Evolutionary conservation across 768 basidiomycete genomes (phyloP).

Genomic region (Mycena filopes): DNA sequence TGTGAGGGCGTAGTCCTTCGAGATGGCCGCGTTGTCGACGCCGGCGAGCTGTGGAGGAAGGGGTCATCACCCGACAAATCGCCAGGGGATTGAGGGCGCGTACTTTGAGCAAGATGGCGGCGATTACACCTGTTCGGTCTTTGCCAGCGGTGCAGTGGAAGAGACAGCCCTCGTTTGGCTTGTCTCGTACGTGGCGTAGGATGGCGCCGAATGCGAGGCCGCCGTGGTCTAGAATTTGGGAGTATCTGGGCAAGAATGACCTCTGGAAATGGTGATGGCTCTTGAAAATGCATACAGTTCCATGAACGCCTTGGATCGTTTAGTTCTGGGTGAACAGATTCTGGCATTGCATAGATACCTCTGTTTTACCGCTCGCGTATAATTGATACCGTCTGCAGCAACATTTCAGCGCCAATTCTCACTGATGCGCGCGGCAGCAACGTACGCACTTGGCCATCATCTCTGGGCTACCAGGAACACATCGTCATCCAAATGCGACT

Average conservation of each 20-base stretch:
- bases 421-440: constrained; percentile 35
- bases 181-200: constrained; percentile 78
- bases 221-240: constrained; percentile 82
- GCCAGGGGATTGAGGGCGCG: background rate
- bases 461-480: too few relatives aligned
- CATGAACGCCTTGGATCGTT: constrained; percentile 72
- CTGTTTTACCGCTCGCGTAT: constrained; percentile 84
- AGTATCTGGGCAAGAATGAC: constrained; percentile 52
- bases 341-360: constrained; percentile 58
- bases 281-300: constrained; percentile 49
- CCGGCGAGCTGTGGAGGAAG: constrained; percentile 68
- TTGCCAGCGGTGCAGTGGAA: constrained; percentile 91
- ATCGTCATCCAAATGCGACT: too few relatives aligned
- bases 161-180: constrained; percentile 69
- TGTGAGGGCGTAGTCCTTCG: constrained; percentile 81
- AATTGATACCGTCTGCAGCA: constrained; percentile 69
- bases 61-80: constrained; percentile 1
- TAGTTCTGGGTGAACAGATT: background rate
- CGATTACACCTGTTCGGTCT: constrained; percentile 82
- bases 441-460: constrained; percentile 84
- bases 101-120: constrained; percentile 79
- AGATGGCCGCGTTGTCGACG: constrained; percentile 71
- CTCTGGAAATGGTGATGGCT: too few relatives aligned
- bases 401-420: constrained; percentile 39
- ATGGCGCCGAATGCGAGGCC: constrained; percentile 76